Percentiles rank a stretch among this genome's conserved stretches.
phyloP scores from a whole-genome alignment of 2,329 filamentous ascomycete species.

The Pseudogymnoascus sp. region DNA sequence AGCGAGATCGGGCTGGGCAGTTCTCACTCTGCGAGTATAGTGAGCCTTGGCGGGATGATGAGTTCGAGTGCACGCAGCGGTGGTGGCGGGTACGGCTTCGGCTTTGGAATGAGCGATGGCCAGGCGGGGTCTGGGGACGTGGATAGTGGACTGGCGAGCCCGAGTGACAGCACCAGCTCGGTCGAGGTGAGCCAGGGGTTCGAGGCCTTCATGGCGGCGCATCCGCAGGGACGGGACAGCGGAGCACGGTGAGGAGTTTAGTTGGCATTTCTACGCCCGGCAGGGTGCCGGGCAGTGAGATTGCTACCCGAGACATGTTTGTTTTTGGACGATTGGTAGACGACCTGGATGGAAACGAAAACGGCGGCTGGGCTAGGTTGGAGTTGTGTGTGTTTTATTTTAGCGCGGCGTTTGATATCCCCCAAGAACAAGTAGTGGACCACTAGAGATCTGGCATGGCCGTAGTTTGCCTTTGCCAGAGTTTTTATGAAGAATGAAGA shows the following conservation, averaged over 20 bases:
- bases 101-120: slow-evolving; percentile 19
- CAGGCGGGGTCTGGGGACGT: slow-evolving; percentile 12
- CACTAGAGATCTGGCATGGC: not conserved
- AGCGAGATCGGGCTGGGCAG: slow-evolving; percentile 18
- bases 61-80: slow-evolving; percentile 10
- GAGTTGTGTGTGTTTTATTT: slow-evolving; percentile 2
- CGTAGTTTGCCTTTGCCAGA: not conserved
- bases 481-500: not conserved
- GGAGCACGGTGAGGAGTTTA: not conserved
- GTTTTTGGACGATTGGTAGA: not conserved
- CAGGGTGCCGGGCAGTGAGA: not conserved
- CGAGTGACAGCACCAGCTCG: slow-evolving; percentile 28
- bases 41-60: slow-evolving; percentile 5
- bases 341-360: not conserved
- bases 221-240: not conserved
- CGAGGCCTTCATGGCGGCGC: slow-evolving; percentile 1
- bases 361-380: not conserved
- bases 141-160: slow-evolving; percentile 27
- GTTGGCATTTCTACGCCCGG: not conserved
- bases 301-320: not conserved
- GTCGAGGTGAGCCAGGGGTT: slow-evolving; percentile 12
- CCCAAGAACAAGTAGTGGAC: not conserved
- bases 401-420: slow-evolving; percentile 7
- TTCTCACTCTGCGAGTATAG: not conserved
- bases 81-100: slow-evolving; percentile 22